phyloP scores from a whole-genome alignment of 495 filamentous ascomycete genomes.

The Annulohypoxylon maeteangense region DNA sequence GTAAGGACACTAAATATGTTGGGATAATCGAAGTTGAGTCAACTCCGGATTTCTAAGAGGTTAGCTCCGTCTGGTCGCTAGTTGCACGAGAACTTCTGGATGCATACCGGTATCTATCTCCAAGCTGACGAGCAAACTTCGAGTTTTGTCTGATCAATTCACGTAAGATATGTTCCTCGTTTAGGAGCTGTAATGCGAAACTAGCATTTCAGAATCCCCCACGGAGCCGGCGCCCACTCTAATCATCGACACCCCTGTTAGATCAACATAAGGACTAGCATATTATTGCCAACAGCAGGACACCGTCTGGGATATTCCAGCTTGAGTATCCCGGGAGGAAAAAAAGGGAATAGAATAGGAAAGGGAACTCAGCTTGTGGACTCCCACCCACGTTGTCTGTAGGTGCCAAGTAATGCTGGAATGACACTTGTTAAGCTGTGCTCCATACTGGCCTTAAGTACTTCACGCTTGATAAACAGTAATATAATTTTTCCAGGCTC shows the following conservation, averaged over 20 bases:
- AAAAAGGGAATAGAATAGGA: background rate
- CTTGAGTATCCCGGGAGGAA: background rate
- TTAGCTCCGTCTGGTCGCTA: background rate
- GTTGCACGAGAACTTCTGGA: background rate
- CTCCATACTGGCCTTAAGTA: background rate
- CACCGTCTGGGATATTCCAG: background rate
- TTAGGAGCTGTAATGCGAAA: background rate
- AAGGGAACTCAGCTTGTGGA: background rate
- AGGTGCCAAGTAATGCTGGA: background rate
- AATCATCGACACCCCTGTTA: slow-evolving; percentile 11
- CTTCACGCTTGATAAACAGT: background rate
- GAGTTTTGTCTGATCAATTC: background rate
- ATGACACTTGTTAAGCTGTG: background rate
- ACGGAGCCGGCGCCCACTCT: background rate
- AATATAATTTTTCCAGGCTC: background rate
- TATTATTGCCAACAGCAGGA: background rate
- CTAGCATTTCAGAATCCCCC: background rate
- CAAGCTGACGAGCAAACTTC: background rate
- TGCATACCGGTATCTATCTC: too few relatives aligned
- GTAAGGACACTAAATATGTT: background rate
- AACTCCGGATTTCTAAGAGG: background rate
- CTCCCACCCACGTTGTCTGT: background rate
- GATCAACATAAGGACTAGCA: background rate
- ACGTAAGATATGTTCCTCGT: background rate
- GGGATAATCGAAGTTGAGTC: background rate